Evolutionary conservation across 2,329 filamentous ascomycete species (phyloP).

Genomic region (Colletotrichum aenigma): DNA sequence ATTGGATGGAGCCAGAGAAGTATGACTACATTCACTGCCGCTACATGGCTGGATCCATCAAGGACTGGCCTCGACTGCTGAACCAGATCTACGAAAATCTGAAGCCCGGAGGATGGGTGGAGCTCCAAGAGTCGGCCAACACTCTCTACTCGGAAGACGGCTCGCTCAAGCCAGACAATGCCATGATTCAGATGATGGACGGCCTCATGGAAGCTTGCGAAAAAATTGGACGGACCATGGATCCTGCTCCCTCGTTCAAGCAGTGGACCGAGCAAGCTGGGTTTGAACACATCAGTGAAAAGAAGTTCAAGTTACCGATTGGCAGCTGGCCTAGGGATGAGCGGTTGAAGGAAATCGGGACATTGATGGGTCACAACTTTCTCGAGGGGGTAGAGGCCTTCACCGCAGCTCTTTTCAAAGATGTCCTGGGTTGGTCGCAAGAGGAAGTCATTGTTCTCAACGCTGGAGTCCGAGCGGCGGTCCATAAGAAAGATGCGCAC

Average conservation of each 20-base stretch:
- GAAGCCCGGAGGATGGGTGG: constrained; percentile 3
- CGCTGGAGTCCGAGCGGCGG: constrained; percentile 27
- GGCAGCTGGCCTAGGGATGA: constrained; percentile 43
- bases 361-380: constrained; percentile 25
- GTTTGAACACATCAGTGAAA: constrained; percentile 32
- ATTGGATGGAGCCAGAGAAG: constrained; percentile 25
- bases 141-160: constrained; percentile 3
- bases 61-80: constrained; percentile 29
- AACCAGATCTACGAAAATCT: background rate
- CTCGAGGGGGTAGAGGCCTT: constrained; percentile 24
- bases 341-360: constrained; percentile 42
- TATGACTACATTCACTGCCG: constrained; percentile 40
- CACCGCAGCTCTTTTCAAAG: constrained; percentile 29
- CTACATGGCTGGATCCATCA: constrained; percentile 36
- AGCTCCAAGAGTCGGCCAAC: constrained; percentile 5
- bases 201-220: constrained; percentile 27
- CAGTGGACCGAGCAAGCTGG: constrained; percentile 30
- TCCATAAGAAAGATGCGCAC: constrained; percentile 31
- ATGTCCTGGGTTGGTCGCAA: constrained; percentile 28
- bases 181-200: constrained; percentile 23
- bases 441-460: constrained; percentile 28
- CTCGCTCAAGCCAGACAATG: background rate
- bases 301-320: constrained; percentile 31
- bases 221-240: constrained; percentile 31
- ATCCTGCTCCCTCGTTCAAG: constrained; percentile 27